These are phyloP conservation scores for Hyaloscypha bicolor DNA, from an alignment of 495 filamentous ascomycete species.

Conservation along the genomic window DNA sequence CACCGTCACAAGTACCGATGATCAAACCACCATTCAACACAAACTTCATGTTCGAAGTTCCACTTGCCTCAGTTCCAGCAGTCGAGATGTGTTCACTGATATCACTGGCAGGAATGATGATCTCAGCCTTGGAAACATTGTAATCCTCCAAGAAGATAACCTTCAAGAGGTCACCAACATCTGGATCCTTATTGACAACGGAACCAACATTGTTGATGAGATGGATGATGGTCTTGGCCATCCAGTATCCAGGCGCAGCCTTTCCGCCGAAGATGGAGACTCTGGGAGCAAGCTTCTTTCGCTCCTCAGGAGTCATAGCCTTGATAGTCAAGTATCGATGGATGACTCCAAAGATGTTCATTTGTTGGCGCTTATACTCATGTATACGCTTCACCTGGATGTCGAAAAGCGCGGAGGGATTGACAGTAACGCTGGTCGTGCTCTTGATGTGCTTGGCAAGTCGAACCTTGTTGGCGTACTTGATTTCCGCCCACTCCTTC, in stretches of 20 bases:
- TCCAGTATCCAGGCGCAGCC: conserved; percentile 98
- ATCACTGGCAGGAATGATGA: conserved; percentile 92
- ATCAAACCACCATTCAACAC: conserved; percentile 95
- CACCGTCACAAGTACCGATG: conserved; percentile 96
- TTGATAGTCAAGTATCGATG: conserved; percentile 93
- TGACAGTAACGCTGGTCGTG: conserved; percentile 75
- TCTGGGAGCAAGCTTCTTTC: conserved; percentile 86
- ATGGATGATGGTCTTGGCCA: conserved; percentile 99
- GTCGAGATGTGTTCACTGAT: conserved; percentile 99
- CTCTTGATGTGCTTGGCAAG: conserved; percentile 89
- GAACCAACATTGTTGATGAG: conserved; percentile 89
- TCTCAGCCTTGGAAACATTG: conserved; percentile 98
- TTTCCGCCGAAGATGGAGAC: conserved; percentile 98
- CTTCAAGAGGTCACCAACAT: conserved; percentile 92
- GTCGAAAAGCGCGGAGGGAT: conserved; percentile 88
- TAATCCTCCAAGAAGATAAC: conserved; percentile 98
- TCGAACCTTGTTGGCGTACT: conserved; percentile 67
- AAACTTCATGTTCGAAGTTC: conserved; percentile 94
- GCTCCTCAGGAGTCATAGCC: conserved; percentile 76
- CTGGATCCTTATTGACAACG: conserved; percentile 90
- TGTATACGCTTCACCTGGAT: conserved; percentile 99
- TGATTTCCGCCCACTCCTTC: conserved; percentile 90
- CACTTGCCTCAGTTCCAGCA: conserved; percentile 81
- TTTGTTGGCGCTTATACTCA: conserved; percentile 98
- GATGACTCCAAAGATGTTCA: conserved; percentile 98